Evolutionary conservation across 1,139 yeast genomes (phyloP).

Genomic region (Candida freyschussii): DNA sequence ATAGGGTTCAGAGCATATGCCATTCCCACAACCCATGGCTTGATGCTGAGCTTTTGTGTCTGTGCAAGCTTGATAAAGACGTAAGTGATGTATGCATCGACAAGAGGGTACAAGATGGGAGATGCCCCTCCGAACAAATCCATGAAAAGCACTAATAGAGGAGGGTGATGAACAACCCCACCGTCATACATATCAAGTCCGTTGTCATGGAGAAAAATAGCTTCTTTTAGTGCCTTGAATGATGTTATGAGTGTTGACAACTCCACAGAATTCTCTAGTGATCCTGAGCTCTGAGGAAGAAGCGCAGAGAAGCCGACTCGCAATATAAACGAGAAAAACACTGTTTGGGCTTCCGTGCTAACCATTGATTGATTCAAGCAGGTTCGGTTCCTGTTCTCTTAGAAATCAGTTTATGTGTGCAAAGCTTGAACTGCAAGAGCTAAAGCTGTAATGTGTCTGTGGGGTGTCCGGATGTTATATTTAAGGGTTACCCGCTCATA

Average conservation of each 20-base stretch:
- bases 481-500: background rate
- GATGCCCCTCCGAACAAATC: slow-evolving; percentile 21
- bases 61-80: slow-evolving; percentile 31
- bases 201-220: slow-evolving; percentile 61
- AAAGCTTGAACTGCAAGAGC: no score
- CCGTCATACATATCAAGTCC: slow-evolving; percentile 71
- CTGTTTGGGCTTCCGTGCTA: slow-evolving; percentile 4
- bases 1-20: slow-evolving; percentile 81
- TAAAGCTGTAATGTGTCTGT: background rate
- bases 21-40: slow-evolving; percentile 46
- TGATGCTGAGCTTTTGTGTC: slow-evolving; percentile 20
- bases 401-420: background rate
- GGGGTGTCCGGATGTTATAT: background rate
- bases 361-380: slow-evolving; percentile 6
- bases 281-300: slow-evolving; percentile 17
- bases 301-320: slow-evolving; percentile 14
- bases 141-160: slow-evolving; percentile 48
- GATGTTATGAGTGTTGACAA: slow-evolving; percentile 78
- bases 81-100: slow-evolving; percentile 38
- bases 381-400: no score
- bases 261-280: slow-evolving; percentile 56
- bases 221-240: slow-evolving; percentile 66
- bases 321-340: slow-evolving; percentile 14
- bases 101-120: slow-evolving; percentile 33
- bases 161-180: slow-evolving; percentile 84